A percentile compares a stretch with the other conserved stretches of the same genome.
These are phyloP conservation scores for Chrysoporthe puriensis DNA, from an alignment of 2,329 filamentous ascomycete species.

Conservation along the genomic window DNA sequence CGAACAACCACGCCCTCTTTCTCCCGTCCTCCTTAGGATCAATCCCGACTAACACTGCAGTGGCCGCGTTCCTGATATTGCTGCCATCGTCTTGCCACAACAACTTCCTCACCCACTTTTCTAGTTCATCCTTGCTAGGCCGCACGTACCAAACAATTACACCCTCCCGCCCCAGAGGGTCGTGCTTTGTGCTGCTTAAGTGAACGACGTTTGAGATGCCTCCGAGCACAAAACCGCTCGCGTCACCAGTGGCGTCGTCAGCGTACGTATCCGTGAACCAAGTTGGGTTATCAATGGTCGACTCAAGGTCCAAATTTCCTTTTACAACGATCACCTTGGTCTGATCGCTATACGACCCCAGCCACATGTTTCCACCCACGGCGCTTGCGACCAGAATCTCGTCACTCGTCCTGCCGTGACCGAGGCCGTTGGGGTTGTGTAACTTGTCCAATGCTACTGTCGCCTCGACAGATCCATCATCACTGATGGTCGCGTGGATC, in stretches of 20 bases:
- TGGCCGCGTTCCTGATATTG: conserved; percentile 52
- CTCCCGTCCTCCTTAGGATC: conserved; percentile 50
- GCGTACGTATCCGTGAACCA: conserved; percentile 60
- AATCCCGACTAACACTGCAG: conserved; percentile 56
- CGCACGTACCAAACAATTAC: conserved; percentile 50
- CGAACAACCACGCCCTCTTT: conserved; percentile 60
- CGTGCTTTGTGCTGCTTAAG: conserved; percentile 37
- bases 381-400: conserved; percentile 25
- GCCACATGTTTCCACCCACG: conserved; percentile 13
- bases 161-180: conserved; percentile 45
- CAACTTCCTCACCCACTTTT: conserved; percentile 48
- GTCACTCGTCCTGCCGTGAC: conserved; percentile 20
- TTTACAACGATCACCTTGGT: conserved; percentile 42
- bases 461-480: conserved; percentile 19
- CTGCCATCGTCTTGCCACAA: conserved; percentile 62
- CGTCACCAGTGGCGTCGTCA: conserved; percentile 43
- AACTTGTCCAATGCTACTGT: conserved; percentile 20
- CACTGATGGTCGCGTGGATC: conserved; percentile 10
- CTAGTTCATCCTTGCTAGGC: conserved; percentile 20
- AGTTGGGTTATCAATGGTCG: conserved; percentile 59
- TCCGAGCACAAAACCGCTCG: conserved; percentile 56
- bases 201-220: conserved; percentile 50
- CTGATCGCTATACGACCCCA: conserved; percentile 3
- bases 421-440: conserved; percentile 25
- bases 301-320: conserved; percentile 49